Evolutionary conservation across 2,329 filamentous ascomycete genomes (phyloP).

Genomic region (Aspergillus chevalieri): DNA sequence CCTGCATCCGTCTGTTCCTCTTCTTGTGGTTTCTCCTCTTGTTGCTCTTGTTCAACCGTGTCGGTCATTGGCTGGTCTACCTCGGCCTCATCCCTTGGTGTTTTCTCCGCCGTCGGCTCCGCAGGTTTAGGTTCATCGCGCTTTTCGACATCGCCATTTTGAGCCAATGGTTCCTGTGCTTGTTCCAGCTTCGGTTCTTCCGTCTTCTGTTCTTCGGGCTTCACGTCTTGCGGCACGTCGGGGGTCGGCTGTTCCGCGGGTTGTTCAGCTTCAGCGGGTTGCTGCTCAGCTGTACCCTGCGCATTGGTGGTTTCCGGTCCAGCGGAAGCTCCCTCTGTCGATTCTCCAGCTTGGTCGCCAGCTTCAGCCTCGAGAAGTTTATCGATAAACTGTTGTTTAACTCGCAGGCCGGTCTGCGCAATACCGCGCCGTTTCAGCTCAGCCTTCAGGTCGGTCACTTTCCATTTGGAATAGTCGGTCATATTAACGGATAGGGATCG

Average conservation of each 20-base stretch:
- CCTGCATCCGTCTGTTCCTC: background rate
- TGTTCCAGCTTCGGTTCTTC: constrained; percentile 8
- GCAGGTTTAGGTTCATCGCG: constrained; percentile 6
- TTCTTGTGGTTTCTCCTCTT: constrained; percentile 2
- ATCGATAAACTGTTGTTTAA: constrained; percentile 59
- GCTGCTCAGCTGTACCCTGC: constrained; percentile 9
- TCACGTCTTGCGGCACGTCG: constrained; percentile 10
- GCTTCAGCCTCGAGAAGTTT: constrained; percentile 49
- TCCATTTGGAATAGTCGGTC: constrained; percentile 55
- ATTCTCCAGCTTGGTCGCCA: constrained; percentile 25
- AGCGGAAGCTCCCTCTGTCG: constrained; percentile 14
- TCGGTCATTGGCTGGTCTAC: background rate
- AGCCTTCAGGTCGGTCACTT: constrained; percentile 68
- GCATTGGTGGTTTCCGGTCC: constrained; percentile 11
- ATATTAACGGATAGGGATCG: constrained; percentile 26
- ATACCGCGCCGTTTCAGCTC: constrained; percentile 70
- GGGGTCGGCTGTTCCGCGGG: constrained; percentile 6
- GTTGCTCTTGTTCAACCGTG: background rate
- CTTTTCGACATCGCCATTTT: constrained; percentile 2
- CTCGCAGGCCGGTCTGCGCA: constrained; percentile 62
- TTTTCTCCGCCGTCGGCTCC: constrained; percentile 11
- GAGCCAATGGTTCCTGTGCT: background rate
- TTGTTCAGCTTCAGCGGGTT: constrained; percentile 7
- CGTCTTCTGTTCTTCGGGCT: constrained; percentile 7
- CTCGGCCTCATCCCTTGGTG: constrained; percentile 1